Conservation (phyloP, 2,329 filamentous ascomycete genomes). For the Aspergillus unguis region DNA sequence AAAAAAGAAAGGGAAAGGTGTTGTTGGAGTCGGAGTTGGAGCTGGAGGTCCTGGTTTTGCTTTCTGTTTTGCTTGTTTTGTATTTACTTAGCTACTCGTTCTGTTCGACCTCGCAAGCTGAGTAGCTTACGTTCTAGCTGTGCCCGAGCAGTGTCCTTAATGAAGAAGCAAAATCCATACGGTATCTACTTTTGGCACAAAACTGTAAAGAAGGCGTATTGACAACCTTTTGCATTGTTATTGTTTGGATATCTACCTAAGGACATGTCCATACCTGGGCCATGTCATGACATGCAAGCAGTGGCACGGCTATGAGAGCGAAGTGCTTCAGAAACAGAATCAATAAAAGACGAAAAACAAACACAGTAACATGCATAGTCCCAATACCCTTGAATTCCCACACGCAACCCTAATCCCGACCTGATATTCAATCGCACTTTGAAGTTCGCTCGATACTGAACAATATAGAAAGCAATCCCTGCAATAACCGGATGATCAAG, state of each 20-base stretch:
- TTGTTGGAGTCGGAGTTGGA: neutral
- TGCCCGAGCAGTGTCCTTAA: too few species aligned
- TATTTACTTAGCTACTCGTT: too few species aligned
- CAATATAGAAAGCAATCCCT: neutral
- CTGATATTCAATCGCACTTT: neutral
- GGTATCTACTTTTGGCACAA: too few species aligned
- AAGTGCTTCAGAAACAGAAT: too few species aligned
- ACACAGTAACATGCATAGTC: neutral
- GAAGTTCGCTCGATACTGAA: constrained; percentile 4
- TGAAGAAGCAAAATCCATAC: too few species aligned
- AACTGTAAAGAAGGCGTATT: neutral
- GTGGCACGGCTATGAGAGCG: too few species aligned
- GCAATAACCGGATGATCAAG: constrained; percentile 6
- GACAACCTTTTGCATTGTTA: constrained; percentile 2
- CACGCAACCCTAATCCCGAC: constrained; percentile 8
- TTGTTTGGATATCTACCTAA: constrained; percentile 21
- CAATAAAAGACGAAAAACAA: constrained; percentile 1
- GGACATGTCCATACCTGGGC: constrained; percentile 1
- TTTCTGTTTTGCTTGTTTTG: too few species aligned
- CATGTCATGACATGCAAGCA: too few species aligned
- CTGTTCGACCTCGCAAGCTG: too few species aligned
- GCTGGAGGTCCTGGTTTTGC: too few species aligned
- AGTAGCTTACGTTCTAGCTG: too few species aligned
- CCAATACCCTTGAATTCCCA: neutral
- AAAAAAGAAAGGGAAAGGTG: neutral